Evolutionary conservation across 1,284 basidiomycete species (phyloP), one percentile per base, ranked within the genome.

Genomic region (Trametes sp.): DNA sequence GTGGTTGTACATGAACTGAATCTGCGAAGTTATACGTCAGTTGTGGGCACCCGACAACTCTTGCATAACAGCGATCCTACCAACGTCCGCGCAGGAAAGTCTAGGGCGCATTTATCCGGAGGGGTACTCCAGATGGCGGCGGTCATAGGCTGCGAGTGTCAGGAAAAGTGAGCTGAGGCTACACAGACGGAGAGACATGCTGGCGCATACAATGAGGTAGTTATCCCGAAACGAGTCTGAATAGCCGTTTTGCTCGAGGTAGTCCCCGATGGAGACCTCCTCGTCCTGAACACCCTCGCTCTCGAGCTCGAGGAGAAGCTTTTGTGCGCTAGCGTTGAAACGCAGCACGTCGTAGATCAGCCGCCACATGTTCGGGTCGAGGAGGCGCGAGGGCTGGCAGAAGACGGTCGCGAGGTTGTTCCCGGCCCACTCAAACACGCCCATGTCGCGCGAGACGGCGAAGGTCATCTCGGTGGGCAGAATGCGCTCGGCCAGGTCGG

Each of bases 111-210:
- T 66, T 86, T 85, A 68, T 89, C 87, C 5, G 92, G 88, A 0
- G 91, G 88, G 0, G 90, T 93, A 48, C 87, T 90, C 92, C 92
- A 95, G 55, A 94, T 89, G 3, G 88, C 88, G 1, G 89, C 89
- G 21, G 89, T 92, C 89, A 93, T 91, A 0, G 90, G 90, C 91
- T 93, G 31, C 9, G 9, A 33, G 63, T 0, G 11, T 28, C 16
- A 53, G 24, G 1, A 19, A 28, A 13, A 11, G 23, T 28, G 10
- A 45, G 42, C 24, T 9, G n/a, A n/a, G n/a, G n/a, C n/a, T n/a
- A n/a, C n/a, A 26, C 2, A 24, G 2, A 13, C 24, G 14, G 14
- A 45, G 4, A 21, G 14, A 33, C n/a, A n/a, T n/a, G n/a, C n/a
- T n/a, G n/a, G n/a, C 24, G 76, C 88, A 72, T 69, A 93, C 93